Evolutionary conservation across 352 stramenopile genomes (phyloP).

Genomic region (Globisporangium spinosum): DNA sequence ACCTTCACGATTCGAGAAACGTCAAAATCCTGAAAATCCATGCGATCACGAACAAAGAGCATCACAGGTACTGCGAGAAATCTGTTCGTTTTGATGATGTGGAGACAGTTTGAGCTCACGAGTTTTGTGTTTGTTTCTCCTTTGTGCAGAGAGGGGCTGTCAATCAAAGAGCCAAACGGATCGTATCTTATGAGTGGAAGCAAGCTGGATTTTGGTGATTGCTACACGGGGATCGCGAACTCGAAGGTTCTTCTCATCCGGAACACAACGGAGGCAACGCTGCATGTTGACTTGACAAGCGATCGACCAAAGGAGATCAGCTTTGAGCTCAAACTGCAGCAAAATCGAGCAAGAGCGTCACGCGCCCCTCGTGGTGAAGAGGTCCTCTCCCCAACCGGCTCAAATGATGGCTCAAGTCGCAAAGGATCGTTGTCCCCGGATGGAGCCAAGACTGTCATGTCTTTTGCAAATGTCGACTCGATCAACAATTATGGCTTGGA

Average conservation of each 20-base stretch:
- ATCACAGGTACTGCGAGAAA: conserved; percentile 54
- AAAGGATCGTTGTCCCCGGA: conserved; percentile 70
- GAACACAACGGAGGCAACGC: conserved; percentile 79
- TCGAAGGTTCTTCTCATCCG: conserved; percentile 80
- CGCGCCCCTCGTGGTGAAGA: conserved; percentile 58
- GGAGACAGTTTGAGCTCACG: background rate
- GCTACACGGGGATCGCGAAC: conserved; percentile 78
- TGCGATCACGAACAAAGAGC: conserved; percentile 85
- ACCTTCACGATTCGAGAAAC: conserved; percentile 81
- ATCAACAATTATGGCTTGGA: conserved; percentile 52
- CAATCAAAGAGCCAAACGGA: conserved; percentile 80
- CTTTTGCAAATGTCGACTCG: conserved; percentile 53
- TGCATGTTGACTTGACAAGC: conserved; percentile 84
- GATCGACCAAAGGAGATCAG: conserved; percentile 87
- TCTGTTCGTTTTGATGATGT: conserved; percentile 1
- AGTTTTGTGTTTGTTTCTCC: background rate
- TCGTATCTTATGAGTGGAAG: conserved; percentile 86
- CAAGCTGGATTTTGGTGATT: conserved; percentile 87
- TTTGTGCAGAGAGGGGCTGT: conserved; percentile 67
- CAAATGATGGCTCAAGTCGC: conserved; percentile 65
- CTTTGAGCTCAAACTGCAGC: conserved; percentile 83
- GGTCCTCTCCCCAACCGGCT: conserved; percentile 64
- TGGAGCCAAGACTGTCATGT: conserved; percentile 40
- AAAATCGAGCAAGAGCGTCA: conserved; percentile 65
- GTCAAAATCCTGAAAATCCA: conserved; percentile 86